Percentiles rank a stretch among this genome's conserved stretches.
Conservation (phyloP, 2,329 filamentous ascomycete genomes). For the Fusarium chlamydosporum region DNA sequence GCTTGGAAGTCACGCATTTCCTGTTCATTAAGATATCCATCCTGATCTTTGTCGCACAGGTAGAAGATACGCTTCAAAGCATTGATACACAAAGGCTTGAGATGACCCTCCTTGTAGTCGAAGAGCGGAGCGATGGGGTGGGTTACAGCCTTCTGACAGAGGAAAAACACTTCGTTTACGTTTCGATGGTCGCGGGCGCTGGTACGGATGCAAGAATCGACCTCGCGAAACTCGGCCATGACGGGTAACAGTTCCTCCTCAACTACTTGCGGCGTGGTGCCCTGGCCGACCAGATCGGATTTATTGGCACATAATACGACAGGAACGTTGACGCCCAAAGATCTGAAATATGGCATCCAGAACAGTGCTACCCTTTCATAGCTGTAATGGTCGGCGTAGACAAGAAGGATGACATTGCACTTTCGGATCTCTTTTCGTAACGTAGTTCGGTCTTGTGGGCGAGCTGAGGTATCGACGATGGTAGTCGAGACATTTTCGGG, state of each 20-base stretch:
- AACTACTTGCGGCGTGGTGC: slow-evolving; percentile 84
- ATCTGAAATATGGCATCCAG: slow-evolving; percentile 98
- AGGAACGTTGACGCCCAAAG: slow-evolving; percentile 97
- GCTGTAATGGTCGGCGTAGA: slow-evolving; percentile 99
- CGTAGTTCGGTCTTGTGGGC: slow-evolving; percentile 91
- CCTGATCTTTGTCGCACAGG: slow-evolving; percentile 95
- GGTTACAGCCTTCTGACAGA: slow-evolving; percentile 98
- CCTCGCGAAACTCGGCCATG: slow-evolving; percentile 99
- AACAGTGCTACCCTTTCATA: slow-evolving; percentile 97
- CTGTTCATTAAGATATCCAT: slow-evolving; percentile 89
- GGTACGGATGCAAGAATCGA: slow-evolving; percentile 96
- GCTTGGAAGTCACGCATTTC: slow-evolving; percentile 93
- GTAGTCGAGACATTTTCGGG: slow-evolving; percentile 98
- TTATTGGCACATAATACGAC: slow-evolving; percentile 98
- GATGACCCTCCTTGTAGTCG: slow-evolving; percentile 89
- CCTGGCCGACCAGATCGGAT: slow-evolving; percentile 84
- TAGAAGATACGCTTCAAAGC: slow-evolving; percentile 94
- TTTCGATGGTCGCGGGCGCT: slow-evolving; percentile 94
- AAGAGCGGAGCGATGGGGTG: slow-evolving; percentile 97
- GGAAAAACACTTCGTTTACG: slow-evolving; percentile 96
- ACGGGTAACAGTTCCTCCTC: slow-evolving; percentile 98
- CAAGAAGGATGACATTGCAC: slow-evolving; percentile 94
- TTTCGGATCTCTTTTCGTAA: slow-evolving; percentile 95
- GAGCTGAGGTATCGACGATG: slow-evolving; percentile 95
- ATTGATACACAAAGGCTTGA: slow-evolving; percentile 91